A percentile compares a stretch with the other conserved stretches of the same genome.
Evolutionary conservation across 2,329 filamentous ascomycete genomes (phyloP).

Genomic region (Verticillium albo-atrum): DNA sequence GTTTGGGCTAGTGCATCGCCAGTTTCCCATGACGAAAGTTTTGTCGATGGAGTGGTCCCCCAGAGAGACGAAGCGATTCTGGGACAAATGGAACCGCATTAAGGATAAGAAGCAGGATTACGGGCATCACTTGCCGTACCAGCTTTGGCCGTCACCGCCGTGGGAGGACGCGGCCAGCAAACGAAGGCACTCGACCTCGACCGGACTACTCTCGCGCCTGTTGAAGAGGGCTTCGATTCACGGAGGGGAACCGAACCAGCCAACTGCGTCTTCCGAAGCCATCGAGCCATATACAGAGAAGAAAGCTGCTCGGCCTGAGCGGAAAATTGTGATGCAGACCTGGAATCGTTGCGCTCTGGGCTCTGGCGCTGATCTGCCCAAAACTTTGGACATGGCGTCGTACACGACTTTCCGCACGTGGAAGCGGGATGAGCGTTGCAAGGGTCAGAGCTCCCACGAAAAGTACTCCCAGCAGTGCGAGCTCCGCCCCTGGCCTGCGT

Average conservation of each 20-base stretch:
- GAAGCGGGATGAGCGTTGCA: slow-evolving; percentile 1
- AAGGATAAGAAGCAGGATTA: background rate
- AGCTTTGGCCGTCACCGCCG: slow-evolving; percentile 8
- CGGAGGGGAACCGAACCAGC: background rate
- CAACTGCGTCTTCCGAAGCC: background rate
- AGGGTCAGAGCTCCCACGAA: background rate
- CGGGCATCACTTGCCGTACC: slow-evolving; percentile 7
- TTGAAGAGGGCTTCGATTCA: background rate
- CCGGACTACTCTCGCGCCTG: background rate
- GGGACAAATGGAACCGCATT: slow-evolving; percentile 7
- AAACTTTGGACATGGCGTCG: slow-evolving; percentile 2
- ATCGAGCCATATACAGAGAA: background rate
- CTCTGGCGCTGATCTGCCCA: background rate
- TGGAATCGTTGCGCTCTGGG: slow-evolving; percentile 2
- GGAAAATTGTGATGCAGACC: slow-evolving; percentile 1
- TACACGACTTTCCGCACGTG: slow-evolving; percentile 6
- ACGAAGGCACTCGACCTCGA: background rate
- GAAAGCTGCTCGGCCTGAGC: background rate
- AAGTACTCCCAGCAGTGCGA: slow-evolving; percentile 4
- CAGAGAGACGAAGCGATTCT: slow-evolving; percentile 3
- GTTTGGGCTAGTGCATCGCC: slow-evolving; percentile 13
- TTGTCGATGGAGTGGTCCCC: slow-evolving; percentile 9
- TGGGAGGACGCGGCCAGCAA: background rate
- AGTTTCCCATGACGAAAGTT: slow-evolving; percentile 8
- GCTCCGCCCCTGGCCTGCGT: slow-evolving; percentile 6